phyloP scores from a whole-genome alignment of 2,329 filamentous ascomycete genomes.

The Microsporum ferrugineum region DNA sequence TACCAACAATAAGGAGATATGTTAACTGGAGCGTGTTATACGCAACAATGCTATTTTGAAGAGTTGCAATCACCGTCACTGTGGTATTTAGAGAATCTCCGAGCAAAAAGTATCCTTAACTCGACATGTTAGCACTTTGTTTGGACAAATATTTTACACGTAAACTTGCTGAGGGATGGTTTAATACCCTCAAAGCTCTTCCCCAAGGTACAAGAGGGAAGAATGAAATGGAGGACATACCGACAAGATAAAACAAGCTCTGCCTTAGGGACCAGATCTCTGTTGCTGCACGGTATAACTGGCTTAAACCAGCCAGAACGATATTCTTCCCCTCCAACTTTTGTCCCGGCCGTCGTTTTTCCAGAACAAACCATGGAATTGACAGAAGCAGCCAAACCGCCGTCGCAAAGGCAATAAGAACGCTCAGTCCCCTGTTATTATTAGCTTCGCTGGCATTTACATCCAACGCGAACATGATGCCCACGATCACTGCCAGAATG shows the following conservation, averaged over 20 bases:
- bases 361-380: constrained; percentile 55
- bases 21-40: constrained; percentile 56
- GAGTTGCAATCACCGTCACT: constrained; percentile 53
- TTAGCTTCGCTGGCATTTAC: constrained; percentile 48
- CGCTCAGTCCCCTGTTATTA: constrained; percentile 56
- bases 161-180: neutral
- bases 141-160: neutral
- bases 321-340: constrained; percentile 35
- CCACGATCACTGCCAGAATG: constrained; percentile 54
- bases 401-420: constrained; percentile 54
- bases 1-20: constrained; percentile 56
- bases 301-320: constrained; percentile 50
- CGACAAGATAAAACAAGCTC: constrained; percentile 53
- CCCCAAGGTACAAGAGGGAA: neutral
- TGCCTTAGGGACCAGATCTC: constrained; percentile 57
- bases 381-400: constrained; percentile 54
- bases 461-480: constrained; percentile 49
- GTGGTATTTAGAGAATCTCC: constrained; percentile 62
- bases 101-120: constrained; percentile 50
- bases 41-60: constrained; percentile 54
- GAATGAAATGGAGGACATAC: constrained; percentile 21
- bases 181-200: neutral
- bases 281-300: constrained; percentile 46
- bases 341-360: constrained; percentile 53
- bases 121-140: neutral